Conservation (phyloP, 345 rosid species). For the Pugionium dolabratum region DNA sequence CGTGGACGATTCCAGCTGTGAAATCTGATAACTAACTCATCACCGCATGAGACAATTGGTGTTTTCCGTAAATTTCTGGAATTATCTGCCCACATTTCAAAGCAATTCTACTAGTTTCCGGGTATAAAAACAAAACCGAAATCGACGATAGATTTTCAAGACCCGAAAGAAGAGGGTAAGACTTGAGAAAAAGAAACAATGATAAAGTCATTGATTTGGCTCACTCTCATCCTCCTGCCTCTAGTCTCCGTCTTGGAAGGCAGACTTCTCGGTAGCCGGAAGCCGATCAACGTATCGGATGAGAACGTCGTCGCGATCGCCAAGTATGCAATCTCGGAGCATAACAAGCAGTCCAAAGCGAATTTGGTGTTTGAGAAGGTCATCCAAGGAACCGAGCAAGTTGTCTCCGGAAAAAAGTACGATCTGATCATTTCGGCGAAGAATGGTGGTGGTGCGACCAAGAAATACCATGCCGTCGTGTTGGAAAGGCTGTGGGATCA, state of each 20-base stretch:
- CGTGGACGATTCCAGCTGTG: constrained; percentile 24
- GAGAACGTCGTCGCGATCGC: constrained; percentile 52
- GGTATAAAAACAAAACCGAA: neutral
- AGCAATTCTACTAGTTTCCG: neutral
- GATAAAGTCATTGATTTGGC: constrained; percentile 33
- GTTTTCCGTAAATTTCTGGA: constrained; percentile 30
- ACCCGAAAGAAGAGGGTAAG: neutral
- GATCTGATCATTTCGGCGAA: constrained; percentile 45
- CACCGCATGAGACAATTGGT: constrained; percentile 27
- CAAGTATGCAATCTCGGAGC: constrained; percentile 34
- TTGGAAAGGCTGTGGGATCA: constrained; percentile 49
- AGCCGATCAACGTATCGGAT: constrained; percentile 43
- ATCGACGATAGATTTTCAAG: neutral
- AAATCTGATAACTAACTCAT: constrained; percentile 25
- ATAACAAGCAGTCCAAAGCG: constrained; percentile 43
- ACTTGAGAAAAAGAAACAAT: neutral
- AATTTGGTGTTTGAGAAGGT: constrained; percentile 41
- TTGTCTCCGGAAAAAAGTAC: constrained; percentile 57
- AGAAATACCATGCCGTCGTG: constrained; percentile 52
- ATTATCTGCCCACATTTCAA: constrained; percentile 20
- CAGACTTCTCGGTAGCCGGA: constrained; percentile 44
- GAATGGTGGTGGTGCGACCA: constrained; percentile 7
- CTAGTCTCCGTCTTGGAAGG: constrained; percentile 26
- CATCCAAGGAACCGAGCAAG: constrained; percentile 50
- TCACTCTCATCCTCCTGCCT: constrained; percentile 29